Percentiles rank a stretch among this genome's conserved stretches.
Evolutionary conservation across 1,284 basidiomycete species (phyloP).

Genomic region (Takashimella koratensis): DNA sequence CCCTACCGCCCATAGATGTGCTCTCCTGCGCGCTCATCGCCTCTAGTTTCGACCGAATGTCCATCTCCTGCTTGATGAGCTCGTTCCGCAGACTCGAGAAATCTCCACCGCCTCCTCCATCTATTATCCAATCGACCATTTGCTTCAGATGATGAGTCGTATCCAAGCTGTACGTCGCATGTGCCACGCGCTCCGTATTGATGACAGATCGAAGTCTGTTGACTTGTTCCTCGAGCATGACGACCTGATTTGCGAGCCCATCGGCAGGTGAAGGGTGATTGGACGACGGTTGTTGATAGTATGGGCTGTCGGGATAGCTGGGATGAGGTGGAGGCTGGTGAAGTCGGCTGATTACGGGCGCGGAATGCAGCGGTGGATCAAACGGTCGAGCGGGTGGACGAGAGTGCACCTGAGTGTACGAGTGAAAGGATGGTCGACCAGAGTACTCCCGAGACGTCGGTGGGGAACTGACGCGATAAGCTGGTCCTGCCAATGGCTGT

Average conservation of each 20-base stretch:
- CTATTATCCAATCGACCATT: conserved; percentile 26
- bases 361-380: neutral
- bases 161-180: conserved; percentile 28
- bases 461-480: neutral
- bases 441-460: neutral
- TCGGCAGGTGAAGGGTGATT: conserved; percentile 15
- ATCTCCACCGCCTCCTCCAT: conserved; percentile 3
- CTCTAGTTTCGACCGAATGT: neutral
- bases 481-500: neutral
- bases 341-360: neutral
- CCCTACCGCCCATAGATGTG: conserved; percentile 1
- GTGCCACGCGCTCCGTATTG: conserved; percentile 32
- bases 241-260: conserved; percentile 19
- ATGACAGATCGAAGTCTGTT: conserved; percentile 22
- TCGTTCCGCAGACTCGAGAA: neutral
- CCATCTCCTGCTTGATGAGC: neutral
- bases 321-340: conserved; percentile 8
- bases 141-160: conserved; percentile 32
- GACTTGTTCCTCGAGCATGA: conserved; percentile 31
- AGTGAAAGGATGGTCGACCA: neutral
- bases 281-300: conserved; percentile 18
- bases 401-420: conserved; percentile 1
- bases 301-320: conserved; percentile 22
- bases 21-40: neutral
- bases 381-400: conserved; percentile 1